These are phyloP conservation scores for Plasmopara muralis DNA, from an alignment of 352 stramenopile genomes.

Conservation along the genomic window DNA sequence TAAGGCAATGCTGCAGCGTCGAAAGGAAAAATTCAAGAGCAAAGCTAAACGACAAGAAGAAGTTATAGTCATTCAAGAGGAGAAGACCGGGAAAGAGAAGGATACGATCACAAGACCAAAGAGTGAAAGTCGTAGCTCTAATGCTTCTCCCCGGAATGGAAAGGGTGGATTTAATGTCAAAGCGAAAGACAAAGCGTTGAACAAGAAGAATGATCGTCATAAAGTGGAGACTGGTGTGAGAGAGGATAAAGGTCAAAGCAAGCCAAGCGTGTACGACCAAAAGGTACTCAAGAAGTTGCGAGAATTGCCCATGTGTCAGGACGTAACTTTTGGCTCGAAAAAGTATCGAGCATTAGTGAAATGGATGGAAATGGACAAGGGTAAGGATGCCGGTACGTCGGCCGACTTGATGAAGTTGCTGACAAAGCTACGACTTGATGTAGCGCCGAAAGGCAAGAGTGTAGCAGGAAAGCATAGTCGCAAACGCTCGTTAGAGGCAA, in stretches of 20 bases:
- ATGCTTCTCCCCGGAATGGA: slow-evolving; percentile 13
- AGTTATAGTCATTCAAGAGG: slow-evolving; percentile 7
- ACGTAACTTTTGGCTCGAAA: slow-evolving; percentile 25
- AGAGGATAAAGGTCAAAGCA: slow-evolving; percentile 3
- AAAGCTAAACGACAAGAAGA: slow-evolving; percentile 12
- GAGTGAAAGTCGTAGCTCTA: slow-evolving; percentile 12
- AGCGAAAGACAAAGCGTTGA: slow-evolving; percentile 10
- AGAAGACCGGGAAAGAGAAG: slow-evolving; percentile 13
- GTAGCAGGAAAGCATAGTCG: slow-evolving; percentile 16
- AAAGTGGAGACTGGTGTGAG: background rate
- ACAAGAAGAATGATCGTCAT: slow-evolving; percentile 4
- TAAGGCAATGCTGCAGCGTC: slow-evolving; percentile 18
- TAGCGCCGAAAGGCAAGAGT: slow-evolving; percentile 4
- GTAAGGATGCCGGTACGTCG: slow-evolving; percentile 33
- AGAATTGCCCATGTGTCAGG: slow-evolving; percentile 30
- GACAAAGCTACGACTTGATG: slow-evolving; percentile 11
- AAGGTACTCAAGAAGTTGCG: slow-evolving; percentile 34
- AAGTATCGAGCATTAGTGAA: slow-evolving; percentile 45
- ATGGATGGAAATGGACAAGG: slow-evolving; percentile 50
- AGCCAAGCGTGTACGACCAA: slow-evolving; percentile 11
- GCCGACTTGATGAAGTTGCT: slow-evolving; percentile 29
- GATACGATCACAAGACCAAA: slow-evolving; percentile 8
- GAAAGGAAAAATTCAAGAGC: slow-evolving; percentile 24
- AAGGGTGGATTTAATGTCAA: slow-evolving; percentile 13
- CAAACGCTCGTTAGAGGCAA: slow-evolving; percentile 29